These are phyloP conservation scores for Fusarium bulbicola DNA, from an alignment of 2,329 filamentous ascomycete genomes.

Conservation along the genomic window DNA sequence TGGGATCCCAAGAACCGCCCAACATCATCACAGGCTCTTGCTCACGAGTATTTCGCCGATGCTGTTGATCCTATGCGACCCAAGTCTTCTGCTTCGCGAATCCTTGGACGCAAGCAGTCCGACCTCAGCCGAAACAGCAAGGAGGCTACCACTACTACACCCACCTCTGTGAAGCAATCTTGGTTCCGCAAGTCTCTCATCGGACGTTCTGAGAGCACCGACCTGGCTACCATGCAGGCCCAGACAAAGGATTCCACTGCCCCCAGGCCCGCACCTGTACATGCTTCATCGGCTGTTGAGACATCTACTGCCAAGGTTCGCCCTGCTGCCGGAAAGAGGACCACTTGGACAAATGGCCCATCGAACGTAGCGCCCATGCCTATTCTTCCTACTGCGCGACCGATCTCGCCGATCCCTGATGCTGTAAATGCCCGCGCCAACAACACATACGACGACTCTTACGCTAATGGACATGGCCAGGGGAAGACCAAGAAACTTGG, in stretches of 20 bases:
- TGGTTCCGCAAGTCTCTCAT: constrained; percentile 98
- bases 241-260: constrained; percentile 57
- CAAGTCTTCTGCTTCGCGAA: constrained; percentile 86
- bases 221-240: constrained; percentile 61
- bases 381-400: constrained; percentile 92
- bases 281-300: constrained; percentile 51
- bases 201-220: constrained; percentile 75
- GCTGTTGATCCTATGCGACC: constrained; percentile 90
- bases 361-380: constrained; percentile 89
- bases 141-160: constrained; percentile 64
- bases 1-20: constrained; percentile 96
- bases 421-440: constrained; percentile 89
- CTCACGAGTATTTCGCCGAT: constrained; percentile 93
- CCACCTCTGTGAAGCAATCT: constrained; percentile 83
- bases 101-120: constrained; percentile 90
- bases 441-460: constrained; percentile 64
- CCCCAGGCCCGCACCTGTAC: constrained; percentile 57
- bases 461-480: constrained; percentile 54
- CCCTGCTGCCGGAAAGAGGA: constrained; percentile 76
- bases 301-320: constrained; percentile 46
- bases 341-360: constrained; percentile 90
- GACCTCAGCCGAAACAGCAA: constrained; percentile 76
- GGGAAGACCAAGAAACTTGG: constrained; percentile 92
- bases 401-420: constrained; percentile 96
- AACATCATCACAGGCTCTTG: constrained; percentile 91